Base-by-base conservation (phyloP, 2,329 filamentous ascomycete species). In the Ceratocystis variospora region DNA sequence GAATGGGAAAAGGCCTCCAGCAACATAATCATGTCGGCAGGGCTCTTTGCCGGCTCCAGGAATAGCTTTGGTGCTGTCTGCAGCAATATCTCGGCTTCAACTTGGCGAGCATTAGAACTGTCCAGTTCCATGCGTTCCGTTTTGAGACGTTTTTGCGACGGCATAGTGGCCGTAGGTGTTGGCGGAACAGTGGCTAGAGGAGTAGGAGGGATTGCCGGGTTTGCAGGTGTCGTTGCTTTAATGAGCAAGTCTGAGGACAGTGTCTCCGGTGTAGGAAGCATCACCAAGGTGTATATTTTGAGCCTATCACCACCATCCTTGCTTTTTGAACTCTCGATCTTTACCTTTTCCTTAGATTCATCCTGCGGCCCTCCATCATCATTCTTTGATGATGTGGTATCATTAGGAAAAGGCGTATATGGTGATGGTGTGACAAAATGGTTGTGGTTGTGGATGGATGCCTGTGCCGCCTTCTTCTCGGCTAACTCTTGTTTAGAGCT, bases 371-470 rank as follows among this genome's bases (percentile, higher is more conserved):
- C 37, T n/a, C 61, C 12, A 25, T 67, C 65, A 19, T 61, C 68
- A 31, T 69, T 68, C 44, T 68, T 62, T 72, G 62, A 73, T 7
- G 22, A 19, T 77, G 71, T 19, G 17, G 15, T 77, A 78, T 70
- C 76, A 80, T 81, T 79, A 69, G 81, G 82, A 73, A 87, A 96
- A 0, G 90, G 86, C 0, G 84, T 88, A 73, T 87, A 91, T 0
- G 92, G 85, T 0, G 94, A 97, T 0, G 93, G 94, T 0, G 92
- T 96, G 61, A 97, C 81, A 72, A 90, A 94, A 68, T 86, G 86
- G 72, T 91, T 96, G 74, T 92, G 89, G 74, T 96, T 96, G 75
- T 99, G 92, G 57, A 99, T 87, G 0, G 92, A 96, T 69, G 89
- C 93, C 10, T 87, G 85, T 2, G 81, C 77, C 48, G 82, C 82